phyloP scores from a whole-genome alignment of 345 rosid genomes.

The Syzygium grande region DNA sequence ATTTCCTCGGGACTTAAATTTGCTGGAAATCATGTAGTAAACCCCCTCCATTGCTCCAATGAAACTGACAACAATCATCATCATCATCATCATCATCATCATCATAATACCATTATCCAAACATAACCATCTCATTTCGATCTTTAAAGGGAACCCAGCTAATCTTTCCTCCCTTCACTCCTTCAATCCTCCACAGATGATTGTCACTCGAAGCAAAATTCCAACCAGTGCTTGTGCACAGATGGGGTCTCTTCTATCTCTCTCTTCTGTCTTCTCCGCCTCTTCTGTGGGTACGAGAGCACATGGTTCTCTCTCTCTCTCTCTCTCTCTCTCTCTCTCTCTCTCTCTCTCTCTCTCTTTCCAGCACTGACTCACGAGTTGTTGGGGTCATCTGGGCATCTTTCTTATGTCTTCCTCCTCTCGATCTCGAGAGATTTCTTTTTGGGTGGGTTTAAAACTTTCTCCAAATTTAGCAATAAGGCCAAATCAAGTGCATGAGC shows the following conservation, averaged over 20 bases:
- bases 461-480: background rate
- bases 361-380: conserved; percentile 35
- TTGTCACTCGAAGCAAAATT: background rate
- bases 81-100: background rate
- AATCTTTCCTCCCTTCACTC: background rate
- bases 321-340: conserved; percentile 23
- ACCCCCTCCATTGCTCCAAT: background rate
- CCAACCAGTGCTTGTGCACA: conserved; percentile 3
- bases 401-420: background rate
- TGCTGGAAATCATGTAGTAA: background rate
- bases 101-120: background rate
- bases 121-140: background rate
- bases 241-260: conserved; percentile 15
- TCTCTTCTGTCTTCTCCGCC: background rate
- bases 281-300: conserved; percentile 15
- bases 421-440: background rate
- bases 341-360: conserved; percentile 22
- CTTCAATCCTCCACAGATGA: background rate
- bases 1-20: background rate
- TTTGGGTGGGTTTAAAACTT: background rate
- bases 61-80: background rate
- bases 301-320: conserved; percentile 11
- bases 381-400: conserved; percentile 11
- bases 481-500: conserved; percentile 52
- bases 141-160: background rate